Evolutionary conservation across 2,329 filamentous ascomycete species (phyloP).

Genomic region (Ceratocystis diversiconidia): DNA sequence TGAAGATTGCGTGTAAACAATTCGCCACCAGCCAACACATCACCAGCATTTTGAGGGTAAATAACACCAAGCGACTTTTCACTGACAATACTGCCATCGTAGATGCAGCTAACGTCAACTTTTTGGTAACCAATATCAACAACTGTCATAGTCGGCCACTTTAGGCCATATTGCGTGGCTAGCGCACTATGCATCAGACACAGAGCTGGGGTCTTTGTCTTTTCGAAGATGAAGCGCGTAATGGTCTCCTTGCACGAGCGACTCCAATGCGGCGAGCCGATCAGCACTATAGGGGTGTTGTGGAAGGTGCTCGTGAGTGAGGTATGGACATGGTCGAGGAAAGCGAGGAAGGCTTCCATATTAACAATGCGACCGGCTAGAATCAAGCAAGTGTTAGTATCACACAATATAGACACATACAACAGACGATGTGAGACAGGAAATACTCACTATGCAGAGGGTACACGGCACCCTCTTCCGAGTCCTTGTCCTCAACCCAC

Average conservation of each 20-base stretch:
- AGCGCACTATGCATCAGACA: conserved; percentile 80
- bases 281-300: conserved; percentile 86
- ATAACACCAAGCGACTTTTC: conserved; percentile 48
- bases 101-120: conserved; percentile 80
- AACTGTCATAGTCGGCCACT: conserved; percentile 62
- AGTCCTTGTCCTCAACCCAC: conserved; percentile 79
- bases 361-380: conserved; percentile 68
- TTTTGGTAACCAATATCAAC: conserved; percentile 87
- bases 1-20: conserved; percentile 64
- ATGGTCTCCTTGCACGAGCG: conserved; percentile 74
- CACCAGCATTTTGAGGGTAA: conserved; percentile 26
- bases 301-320: conserved; percentile 83
- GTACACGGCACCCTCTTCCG: conserved; percentile 78
- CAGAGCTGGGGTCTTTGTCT: conserved; percentile 86
- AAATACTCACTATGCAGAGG: conserved; percentile 49
- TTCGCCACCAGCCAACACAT: conserved; percentile 62
- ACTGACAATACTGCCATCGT: conserved; percentile 62
- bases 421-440: not conserved
- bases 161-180: conserved; percentile 73
- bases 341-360: conserved; percentile 85
- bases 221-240: conserved; percentile 91
- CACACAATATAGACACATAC: not conserved
- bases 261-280: conserved; percentile 83
- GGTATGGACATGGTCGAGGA: conserved; percentile 83
- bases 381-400: not conserved